Evolutionary conservation across 495 filamentous ascomycete species (phyloP), one percentile per base, ranked within the genome.

Genomic region (Lentithecium fluviatile): DNA sequence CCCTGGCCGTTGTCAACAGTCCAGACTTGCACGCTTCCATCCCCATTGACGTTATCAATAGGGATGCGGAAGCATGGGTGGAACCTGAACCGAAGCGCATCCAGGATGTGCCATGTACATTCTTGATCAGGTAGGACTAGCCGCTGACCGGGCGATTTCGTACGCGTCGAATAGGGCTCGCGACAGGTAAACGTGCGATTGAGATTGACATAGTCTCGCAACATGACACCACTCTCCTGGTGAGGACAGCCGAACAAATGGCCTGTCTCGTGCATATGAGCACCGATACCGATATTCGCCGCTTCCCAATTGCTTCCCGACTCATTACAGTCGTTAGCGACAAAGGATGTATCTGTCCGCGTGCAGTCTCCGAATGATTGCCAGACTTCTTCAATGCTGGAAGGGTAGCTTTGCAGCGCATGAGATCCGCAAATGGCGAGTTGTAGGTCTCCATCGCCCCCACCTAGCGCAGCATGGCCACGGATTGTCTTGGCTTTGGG

Each of bases 371-470:
- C 83, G 66, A 97, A 95, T 6, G 91, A 87, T 17, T 88, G 85
- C 21, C 90, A 86, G 2, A 95, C 86, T 57, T 95, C 92, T 70
- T 95, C 91, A 42, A 97, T 77, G 67, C 82, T 83, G 5, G 87
- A 79, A 0, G 92, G 92, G 68, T 95, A 96, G 70, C 86, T 91
- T 60, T 96, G 89, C 40, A 96, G 79, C 62, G 84, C 84, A 67
- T 96, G 92, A 5, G 91, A 95, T 19, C 92, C 92, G 69, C 95
- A 96, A 34, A 96, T 88, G 5, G 84, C 91, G 62, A 96, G 80
- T 45, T 91, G 85, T 52, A 96, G 78, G 52, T 88, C 83, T 25
- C 81, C 88, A 32, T 77, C 78, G 19, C 75, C 80, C 2, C 88
- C 88, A 17, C 87, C 86, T 13, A 94, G 74, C 2, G 90, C 90